Evolutionary conservation across 164 flowering plant species (phyloP).

Genomic region (Platanus orientalis): DNA sequence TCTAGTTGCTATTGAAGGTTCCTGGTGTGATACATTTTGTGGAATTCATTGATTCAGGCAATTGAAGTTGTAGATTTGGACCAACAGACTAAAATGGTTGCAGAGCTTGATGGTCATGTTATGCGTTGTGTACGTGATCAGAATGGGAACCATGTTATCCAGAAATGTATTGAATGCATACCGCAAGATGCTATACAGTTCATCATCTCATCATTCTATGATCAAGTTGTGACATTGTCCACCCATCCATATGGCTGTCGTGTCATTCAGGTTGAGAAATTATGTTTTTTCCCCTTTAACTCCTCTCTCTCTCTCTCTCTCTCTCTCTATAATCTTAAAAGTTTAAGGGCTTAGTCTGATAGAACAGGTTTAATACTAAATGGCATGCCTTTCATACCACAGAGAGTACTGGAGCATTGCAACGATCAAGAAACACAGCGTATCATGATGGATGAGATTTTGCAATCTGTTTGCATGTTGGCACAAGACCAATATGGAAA

Average conservation of each 20-base stretch:
- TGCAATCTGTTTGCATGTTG: slow-evolving; percentile 71
- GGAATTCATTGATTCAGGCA: slow-evolving; percentile 47
- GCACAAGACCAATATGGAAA: slow-evolving; percentile 99
- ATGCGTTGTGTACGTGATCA: slow-evolving; percentile 98
- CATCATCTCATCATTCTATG: slow-evolving; percentile 74
- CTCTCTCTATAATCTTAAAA: background rate
- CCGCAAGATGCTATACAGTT: slow-evolving; percentile 91
- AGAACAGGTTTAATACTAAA: background rate
- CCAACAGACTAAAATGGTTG: slow-evolving; percentile 87
- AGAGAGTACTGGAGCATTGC: slow-evolving; percentile 93
- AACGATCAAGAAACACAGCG: slow-evolving; percentile 67
- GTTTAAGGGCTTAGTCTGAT: background rate
- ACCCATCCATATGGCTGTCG: slow-evolving; percentile 99
- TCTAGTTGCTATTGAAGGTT: too few relatives aligned
- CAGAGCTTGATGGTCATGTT: slow-evolving; percentile 87
- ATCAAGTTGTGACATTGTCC: slow-evolving; percentile 86
- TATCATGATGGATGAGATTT: slow-evolving; percentile 88
- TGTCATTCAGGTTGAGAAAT: slow-evolving; percentile 73
- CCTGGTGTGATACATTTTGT: background rate
- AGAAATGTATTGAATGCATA: slow-evolving; percentile 95
- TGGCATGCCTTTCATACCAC: slow-evolving; percentile 13
- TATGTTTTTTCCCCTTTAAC: background rate
- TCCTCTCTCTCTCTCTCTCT: background rate
- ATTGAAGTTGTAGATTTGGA: slow-evolving; percentile 96
- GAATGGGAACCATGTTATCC: slow-evolving; percentile 98